A percentile compares a stretch with the other conserved stretches of the same genome.
Evolutionary conservation across 148 eudicot species (phyloP).

Genomic region (Chenopodium quinoa): DNA sequence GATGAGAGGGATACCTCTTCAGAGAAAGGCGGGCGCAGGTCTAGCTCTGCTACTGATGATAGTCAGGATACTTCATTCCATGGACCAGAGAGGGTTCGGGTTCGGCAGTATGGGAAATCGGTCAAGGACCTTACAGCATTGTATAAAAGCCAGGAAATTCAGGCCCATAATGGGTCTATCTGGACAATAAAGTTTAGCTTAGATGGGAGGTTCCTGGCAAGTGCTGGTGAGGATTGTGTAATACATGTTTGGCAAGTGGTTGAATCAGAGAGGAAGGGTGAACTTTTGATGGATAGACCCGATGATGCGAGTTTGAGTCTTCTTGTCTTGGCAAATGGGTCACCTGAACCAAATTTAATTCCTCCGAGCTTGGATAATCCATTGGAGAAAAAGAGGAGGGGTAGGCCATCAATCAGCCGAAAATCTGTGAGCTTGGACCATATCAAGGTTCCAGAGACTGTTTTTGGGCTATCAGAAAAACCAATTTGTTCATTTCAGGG

Average conservation of each 20-base stretch:
- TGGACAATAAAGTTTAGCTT: conserved; percentile 91
- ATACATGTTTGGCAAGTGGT: conserved; percentile 89
- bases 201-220: conserved; percentile 91
- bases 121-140: conserved; percentile 71
- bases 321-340: conserved; percentile 58
- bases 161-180: conserved; percentile 88
- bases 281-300: conserved; percentile 58
- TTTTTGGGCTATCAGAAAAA: conserved; percentile 85
- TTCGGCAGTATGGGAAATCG: conserved; percentile 80
- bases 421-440: conserved; percentile 78
- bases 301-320: conserved; percentile 80
- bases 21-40: conserved; percentile 80
- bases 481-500: conserved; percentile 89
- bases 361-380: conserved; percentile 50
- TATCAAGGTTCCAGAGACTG: conserved; percentile 67
- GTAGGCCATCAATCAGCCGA: conserved; percentile 75
- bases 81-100: conserved; percentile 86
- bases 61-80: conserved; percentile 82
- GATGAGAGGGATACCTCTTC: conserved; percentile 88
- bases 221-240: conserved; percentile 95
- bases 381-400: conserved; percentile 69
- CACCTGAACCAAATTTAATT: conserved; percentile 58
- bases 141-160: conserved; percentile 83
- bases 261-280: conserved; percentile 77
- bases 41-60: conserved; percentile 94